Conservation (phyloP, 1,284 basidiomycete species). For the Papiliotrema terrestris region DNA sequence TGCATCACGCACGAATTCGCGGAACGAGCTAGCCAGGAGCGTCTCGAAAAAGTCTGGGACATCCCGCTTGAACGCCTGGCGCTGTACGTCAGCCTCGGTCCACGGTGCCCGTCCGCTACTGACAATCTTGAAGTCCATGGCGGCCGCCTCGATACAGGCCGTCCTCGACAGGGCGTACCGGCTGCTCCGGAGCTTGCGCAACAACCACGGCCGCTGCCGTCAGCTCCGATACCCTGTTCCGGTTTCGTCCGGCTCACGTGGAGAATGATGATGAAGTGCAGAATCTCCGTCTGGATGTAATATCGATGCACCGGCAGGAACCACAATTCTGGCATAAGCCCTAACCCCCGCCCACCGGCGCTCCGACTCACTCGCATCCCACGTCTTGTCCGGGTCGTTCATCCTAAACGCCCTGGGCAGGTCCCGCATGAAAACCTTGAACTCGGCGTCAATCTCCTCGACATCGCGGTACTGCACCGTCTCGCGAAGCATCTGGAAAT, state of each 20-base stretch:
- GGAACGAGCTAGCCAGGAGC: slow-evolving; percentile 37
- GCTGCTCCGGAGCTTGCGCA: slow-evolving; percentile 35
- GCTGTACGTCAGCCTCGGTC: slow-evolving; percentile 12
- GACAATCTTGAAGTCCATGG: slow-evolving; percentile 39
- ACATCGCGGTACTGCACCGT: slow-evolving; percentile 79
- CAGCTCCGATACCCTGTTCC: too few species aligned
- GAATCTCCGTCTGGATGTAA: slow-evolving; percentile 47
- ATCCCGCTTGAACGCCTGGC: slow-evolving; percentile 41
- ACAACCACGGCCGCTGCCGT: slow-evolving; percentile 43
- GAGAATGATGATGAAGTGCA: slow-evolving; percentile 44
- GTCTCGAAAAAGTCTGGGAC: slow-evolving; percentile 43
- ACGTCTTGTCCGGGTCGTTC: slow-evolving; percentile 28
- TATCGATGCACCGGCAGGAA: slow-evolving; percentile 44
- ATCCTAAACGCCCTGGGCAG: slow-evolving; percentile 59
- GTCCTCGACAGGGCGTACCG: slow-evolving; percentile 35
- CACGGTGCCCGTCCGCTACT: not conserved
- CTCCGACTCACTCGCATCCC: slow-evolving; percentile 31
- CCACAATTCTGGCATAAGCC: slow-evolving; percentile 22
- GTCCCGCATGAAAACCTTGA: slow-evolving; percentile 67
- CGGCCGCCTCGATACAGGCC: slow-evolving; percentile 43
- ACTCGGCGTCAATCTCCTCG: slow-evolving; percentile 72
- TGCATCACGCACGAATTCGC: slow-evolving; percentile 39
- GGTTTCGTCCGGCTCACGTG: slow-evolving; percentile 28
- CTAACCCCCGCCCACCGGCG: not conserved
- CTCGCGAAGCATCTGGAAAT: slow-evolving; percentile 80